Evolutionary conservation across 2,329 filamentous ascomycete species (phyloP), one percentile per base, ranked within the genome.

Genomic region (Monilinia fructicola): DNA sequence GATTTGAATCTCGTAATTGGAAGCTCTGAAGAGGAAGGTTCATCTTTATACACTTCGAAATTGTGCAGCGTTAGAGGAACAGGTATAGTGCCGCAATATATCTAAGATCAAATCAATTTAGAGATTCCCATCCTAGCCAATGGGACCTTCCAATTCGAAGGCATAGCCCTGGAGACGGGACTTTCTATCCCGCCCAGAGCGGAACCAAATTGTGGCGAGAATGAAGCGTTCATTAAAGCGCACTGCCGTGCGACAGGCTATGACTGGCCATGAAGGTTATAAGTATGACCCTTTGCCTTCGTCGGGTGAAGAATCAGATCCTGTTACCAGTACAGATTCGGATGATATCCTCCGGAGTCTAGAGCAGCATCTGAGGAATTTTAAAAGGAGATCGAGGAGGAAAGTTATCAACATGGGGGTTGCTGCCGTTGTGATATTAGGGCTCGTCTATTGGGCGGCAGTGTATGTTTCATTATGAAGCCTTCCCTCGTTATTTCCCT

Each of bases 271-370:
- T 23, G 53, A 64, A 38, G 23, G 14, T 14, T 65, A 71, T 70
- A 73, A 70, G 64, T 73, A 74, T 68, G 69, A 70, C 18, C 48
- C 70, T 52, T 35, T 74, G 12, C 52, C 69, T 10, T 62, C 66
- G 10, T 44, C 26, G 23, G 53, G 40, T 14, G 38, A 50, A 4
- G 53, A 59, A 38, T 64, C 64, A 28, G 67, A 67, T 54, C 44
- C 53, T 38, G 60, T 65, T 16, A 53, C 60, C 54, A 46, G 65
- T 60, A 62, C 66, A 38, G 38, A 68, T 55, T 55, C 68, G 18
- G 61, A 64, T 38, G 46, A 62, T 40, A 62, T 64, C 50, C 42
- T 69, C 44, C 26, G 56, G n/a, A 64, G 59, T 38, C 40, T 72
- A 16, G 69, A 72, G 53, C 64, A 67, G 21, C 71, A 73, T 53